Conservation (phyloP, 257 asterid genomes). For the Nyctanthes arbortristis region DNA sequence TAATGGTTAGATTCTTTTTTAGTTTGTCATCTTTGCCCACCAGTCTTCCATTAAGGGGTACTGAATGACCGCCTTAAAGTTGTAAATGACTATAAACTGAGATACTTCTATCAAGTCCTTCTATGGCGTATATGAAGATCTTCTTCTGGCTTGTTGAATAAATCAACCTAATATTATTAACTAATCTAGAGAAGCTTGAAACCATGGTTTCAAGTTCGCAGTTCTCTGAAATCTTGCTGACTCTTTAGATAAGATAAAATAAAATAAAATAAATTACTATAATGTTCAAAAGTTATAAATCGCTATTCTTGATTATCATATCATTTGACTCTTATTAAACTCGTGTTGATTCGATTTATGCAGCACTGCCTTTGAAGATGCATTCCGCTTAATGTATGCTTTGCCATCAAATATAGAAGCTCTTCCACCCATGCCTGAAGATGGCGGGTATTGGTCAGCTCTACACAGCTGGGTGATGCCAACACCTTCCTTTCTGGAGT, state of each 20-base stretch:
- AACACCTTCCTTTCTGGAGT: constrained; percentile 89
- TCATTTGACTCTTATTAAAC: constrained; percentile 2
- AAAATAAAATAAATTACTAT: too few relatives aligned
- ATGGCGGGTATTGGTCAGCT: constrained; percentile 88
- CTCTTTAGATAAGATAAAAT: neutral
- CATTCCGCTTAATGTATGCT: constrained; percentile 85
- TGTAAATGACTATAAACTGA: constrained; percentile 7
- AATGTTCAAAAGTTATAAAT: neutral
- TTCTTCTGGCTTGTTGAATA: neutral
- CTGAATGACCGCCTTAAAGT: neutral
- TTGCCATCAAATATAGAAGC: constrained; percentile 78
- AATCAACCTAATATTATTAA: neutral
- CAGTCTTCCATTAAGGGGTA: constrained; percentile 7
- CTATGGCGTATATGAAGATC: neutral
- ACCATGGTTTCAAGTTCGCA: neutral
- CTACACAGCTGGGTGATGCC: constrained; percentile 99
- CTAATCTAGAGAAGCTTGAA: neutral
- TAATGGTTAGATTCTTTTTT: neutral
- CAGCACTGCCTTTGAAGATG: constrained; percentile 79
- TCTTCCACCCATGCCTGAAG: constrained; percentile 99
- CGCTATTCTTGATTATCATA: neutral
- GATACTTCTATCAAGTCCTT: neutral
- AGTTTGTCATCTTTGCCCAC: constrained; percentile 3
- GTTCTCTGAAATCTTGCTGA: neutral
- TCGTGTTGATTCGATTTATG: constrained; percentile 22